Percentiles rank a stretch among this genome's conserved stretches.
phyloP scores from a whole-genome alignment of 352 stramenopile genomes.

The Globisporangium perplexum region DNA sequence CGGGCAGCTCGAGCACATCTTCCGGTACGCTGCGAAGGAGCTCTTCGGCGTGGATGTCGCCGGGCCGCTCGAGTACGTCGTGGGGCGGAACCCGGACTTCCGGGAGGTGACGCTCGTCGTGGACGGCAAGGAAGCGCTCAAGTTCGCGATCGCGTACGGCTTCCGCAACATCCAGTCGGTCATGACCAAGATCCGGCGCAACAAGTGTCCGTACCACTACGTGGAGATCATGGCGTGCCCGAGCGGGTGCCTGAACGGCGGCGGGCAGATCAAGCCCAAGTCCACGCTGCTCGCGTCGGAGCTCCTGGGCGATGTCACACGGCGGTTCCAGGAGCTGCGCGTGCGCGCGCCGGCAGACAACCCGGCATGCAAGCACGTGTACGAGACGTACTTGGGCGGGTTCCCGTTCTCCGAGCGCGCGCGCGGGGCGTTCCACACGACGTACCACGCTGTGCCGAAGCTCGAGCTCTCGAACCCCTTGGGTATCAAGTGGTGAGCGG shows the following conservation, averaged over 20 bases:
- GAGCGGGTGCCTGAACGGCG: constrained; percentile 96
- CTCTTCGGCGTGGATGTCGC: constrained; percentile 84
- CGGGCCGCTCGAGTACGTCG: constrained; percentile 81
- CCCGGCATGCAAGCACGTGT: constrained; percentile 70
- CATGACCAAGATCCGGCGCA: constrained; percentile 90
- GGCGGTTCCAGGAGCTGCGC: constrained; percentile 59
- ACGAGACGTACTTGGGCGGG: constrained; percentile 75
- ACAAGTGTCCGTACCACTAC: constrained; percentile 92
- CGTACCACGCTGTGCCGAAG: constrained; percentile 83
- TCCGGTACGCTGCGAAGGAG: constrained; percentile 85
- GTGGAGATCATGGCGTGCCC: constrained; percentile 99
- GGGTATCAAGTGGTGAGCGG: constrained; percentile 82
- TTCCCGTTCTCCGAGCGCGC: constrained; percentile 69
- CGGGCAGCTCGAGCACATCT: constrained; percentile 91
- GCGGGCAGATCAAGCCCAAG: constrained; percentile 89
- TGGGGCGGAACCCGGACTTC: constrained; percentile 89
- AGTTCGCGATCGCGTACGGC: constrained; percentile 94
- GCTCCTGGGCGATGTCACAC: constrained; percentile 60
- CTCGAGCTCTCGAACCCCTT: constrained; percentile 80
- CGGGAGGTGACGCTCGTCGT: constrained; percentile 69
- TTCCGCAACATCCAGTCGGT: constrained; percentile 97
- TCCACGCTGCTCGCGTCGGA: constrained; percentile 46
- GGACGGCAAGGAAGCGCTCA: constrained; percentile 79
- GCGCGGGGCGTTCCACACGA: constrained; percentile 59
- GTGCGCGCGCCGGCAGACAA: constrained; percentile 59